Evolutionary conservation across 345 rosid genomes (phyloP).

Genomic region (Salix suchowensis): DNA sequence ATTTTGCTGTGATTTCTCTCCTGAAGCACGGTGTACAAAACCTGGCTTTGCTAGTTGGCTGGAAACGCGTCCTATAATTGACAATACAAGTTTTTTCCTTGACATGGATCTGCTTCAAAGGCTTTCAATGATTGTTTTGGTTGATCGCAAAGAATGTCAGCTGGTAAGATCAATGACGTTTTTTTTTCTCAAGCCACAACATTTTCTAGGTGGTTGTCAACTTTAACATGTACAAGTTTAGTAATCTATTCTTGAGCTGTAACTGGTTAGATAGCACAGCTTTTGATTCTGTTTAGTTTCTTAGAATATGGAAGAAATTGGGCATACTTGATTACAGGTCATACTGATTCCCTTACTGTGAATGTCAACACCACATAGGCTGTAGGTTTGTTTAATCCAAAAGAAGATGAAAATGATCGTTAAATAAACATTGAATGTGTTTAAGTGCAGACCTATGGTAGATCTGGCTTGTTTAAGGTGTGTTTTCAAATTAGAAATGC

Average conservation of each 20-base stretch:
- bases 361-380: too few relatives aligned
- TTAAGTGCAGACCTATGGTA: too few relatives aligned
- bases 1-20: constrained; percentile 48
- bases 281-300: too few relatives aligned
- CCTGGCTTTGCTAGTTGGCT: constrained; percentile 52
- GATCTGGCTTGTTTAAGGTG: too few relatives aligned
- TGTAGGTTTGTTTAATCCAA: too few relatives aligned
- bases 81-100: constrained; percentile 56
- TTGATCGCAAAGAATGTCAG: constrained; percentile 28
- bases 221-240: background rate
- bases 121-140: constrained; percentile 37
- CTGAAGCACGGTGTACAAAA: constrained; percentile 47
- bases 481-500: too few relatives aligned
- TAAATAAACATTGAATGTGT: too few relatives aligned
- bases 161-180: constrained; percentile 36
- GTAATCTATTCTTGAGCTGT: background rate
- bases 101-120: constrained; percentile 64
- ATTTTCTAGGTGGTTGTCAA: background rate
- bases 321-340: too few relatives aligned
- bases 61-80: constrained; percentile 48
- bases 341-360: too few relatives aligned
- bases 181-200: background rate
- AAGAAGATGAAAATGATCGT: too few relatives aligned
- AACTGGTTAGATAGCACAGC: background rate
- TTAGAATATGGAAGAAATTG: too few relatives aligned